These are phyloP conservation scores for Aspergillus luchuensis DNA, from an alignment of 2,329 filamentous ascomycete genomes.

Conservation along the genomic window DNA sequence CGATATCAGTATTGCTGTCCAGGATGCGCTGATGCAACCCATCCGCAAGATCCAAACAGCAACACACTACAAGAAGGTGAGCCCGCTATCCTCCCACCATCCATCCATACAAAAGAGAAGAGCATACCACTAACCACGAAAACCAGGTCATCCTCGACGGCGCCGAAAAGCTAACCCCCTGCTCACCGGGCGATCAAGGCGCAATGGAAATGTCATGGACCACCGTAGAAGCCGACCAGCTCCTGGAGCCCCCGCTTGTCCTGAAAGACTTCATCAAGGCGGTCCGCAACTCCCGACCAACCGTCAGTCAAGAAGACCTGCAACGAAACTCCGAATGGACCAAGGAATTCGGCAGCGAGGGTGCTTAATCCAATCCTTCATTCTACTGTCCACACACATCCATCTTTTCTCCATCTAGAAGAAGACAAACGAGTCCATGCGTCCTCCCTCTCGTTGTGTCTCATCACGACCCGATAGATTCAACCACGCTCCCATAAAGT, in stretches of 20 bases:
- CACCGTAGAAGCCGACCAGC: constrained; percentile 76
- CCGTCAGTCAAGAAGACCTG: constrained; percentile 85
- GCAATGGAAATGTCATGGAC: constrained; percentile 95
- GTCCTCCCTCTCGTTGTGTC: too few species aligned
- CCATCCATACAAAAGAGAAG: neutral
- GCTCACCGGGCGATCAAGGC: constrained; percentile 84
- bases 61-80: constrained; percentile 93
- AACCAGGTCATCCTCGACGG: constrained; percentile 69
- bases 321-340: constrained; percentile 89
- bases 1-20: constrained; percentile 93
- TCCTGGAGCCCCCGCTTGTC: constrained; percentile 82
- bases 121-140: constrained; percentile 11
- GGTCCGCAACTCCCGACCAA: constrained; percentile 83
- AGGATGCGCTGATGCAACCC: constrained; percentile 96
- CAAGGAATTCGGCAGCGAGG: constrained; percentile 91
- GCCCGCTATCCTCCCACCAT: constrained; percentile 9
- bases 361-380: constrained; percentile 50
- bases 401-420: neutral
- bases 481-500: constrained; percentile 4
- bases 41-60: constrained; percentile 95
- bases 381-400: too few species aligned
- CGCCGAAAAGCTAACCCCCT: constrained; percentile 69
- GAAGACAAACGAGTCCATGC: too few species aligned
- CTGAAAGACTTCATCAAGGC: constrained; percentile 94
- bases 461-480: constrained; percentile 1